These are phyloP conservation scores for Waltiozyma sp. DNA, from an alignment of 1,139 yeast species.

Conservation along the genomic window DNA sequence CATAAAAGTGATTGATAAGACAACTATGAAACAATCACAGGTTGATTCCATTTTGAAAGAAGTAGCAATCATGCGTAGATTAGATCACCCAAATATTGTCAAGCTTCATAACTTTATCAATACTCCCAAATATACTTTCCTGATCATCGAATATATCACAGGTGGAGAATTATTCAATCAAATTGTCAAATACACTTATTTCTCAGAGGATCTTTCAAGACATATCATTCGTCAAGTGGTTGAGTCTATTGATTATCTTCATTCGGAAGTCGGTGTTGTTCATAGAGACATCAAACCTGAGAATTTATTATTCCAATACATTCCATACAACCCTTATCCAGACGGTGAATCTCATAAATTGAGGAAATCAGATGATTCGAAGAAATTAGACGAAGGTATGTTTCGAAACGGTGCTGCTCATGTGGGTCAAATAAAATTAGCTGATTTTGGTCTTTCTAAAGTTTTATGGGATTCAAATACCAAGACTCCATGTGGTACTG, in stretches of 20 bases:
- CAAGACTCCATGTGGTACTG: constrained; percentile 85
- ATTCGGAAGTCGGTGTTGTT: constrained; percentile 66
- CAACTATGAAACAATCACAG: constrained; percentile 29
- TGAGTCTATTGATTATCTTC: constrained; percentile 70
- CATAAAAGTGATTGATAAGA: constrained; percentile 75
- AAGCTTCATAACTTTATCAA: constrained; percentile 58
- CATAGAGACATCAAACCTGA: constrained; percentile 94
- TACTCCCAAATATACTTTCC: constrained; percentile 54
- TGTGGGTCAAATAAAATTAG: constrained; percentile 74
- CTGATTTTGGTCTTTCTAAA: constrained; percentile 89
- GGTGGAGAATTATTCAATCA: constrained; percentile 96
- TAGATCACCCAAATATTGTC: constrained; percentile 63
- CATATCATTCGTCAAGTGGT: constrained; percentile 83
- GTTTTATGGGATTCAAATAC: constrained; percentile 60
- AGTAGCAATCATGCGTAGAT: constrained; percentile 43
- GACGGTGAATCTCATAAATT: constrained; percentile 24
- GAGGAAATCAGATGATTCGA: constrained; percentile 65
- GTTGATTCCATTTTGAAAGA: constrained; percentile 54
- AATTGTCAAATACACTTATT: constrained; percentile 83
- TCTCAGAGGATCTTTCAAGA: constrained; percentile 73
- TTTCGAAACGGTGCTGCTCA: constrained; percentile 82
- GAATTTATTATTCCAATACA: constrained; percentile 72
- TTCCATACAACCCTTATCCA: constrained; percentile 46
- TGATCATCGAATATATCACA: constrained; percentile 71
- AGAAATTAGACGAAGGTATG: constrained; percentile 79